These are phyloP conservation scores for Auxenochlorella protothecoides DNA, from an alignment of 139 green algal genomes.

Conservation along the genomic window DNA sequence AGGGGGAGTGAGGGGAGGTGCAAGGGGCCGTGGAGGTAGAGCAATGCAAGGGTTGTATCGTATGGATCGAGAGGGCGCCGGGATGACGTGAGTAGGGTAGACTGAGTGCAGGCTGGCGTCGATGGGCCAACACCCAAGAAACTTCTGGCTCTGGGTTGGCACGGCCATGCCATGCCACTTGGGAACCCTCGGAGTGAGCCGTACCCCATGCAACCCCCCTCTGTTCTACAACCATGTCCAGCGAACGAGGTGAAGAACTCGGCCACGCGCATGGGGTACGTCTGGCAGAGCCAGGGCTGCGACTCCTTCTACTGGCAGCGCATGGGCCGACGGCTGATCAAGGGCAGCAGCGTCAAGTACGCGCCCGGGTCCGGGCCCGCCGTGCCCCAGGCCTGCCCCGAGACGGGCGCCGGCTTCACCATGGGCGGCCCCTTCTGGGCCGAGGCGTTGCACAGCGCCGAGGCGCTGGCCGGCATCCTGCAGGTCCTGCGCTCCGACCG, in stretches of 20 bases:
- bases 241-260: slow-evolving; percentile 48
- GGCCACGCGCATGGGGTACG: slow-evolving; percentile 70
- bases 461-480: slow-evolving; percentile 47
- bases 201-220: too few species aligned
- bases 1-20: too few species aligned
- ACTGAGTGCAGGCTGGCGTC: too few species aligned
- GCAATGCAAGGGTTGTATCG: too few species aligned
- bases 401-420: slow-evolving; percentile 57
- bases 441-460: slow-evolving; percentile 72
- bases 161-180: too few species aligned
- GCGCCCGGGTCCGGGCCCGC: slow-evolving; percentile 43
- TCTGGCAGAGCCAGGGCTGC: slow-evolving; percentile 86
- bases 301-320: slow-evolving; percentile 82
- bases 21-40: too few species aligned
- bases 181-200: too few species aligned
- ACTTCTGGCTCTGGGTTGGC: too few species aligned
- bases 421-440: slow-evolving; percentile 93
- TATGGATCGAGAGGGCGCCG: too few species aligned
- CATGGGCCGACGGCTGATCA: slow-evolving; percentile 26
- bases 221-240: not conserved
- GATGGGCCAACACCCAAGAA: too few species aligned
- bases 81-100: too few species aligned
- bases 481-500: slow-evolving; percentile 9
- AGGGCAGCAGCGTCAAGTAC: slow-evolving; percentile 42
- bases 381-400: slow-evolving; percentile 56